A percentile compares a stretch with the other conserved stretches of the same genome.
Evolutionary conservation across 345 rosid genomes (phyloP).

Genomic region (Salix arbutifolia): DNA sequence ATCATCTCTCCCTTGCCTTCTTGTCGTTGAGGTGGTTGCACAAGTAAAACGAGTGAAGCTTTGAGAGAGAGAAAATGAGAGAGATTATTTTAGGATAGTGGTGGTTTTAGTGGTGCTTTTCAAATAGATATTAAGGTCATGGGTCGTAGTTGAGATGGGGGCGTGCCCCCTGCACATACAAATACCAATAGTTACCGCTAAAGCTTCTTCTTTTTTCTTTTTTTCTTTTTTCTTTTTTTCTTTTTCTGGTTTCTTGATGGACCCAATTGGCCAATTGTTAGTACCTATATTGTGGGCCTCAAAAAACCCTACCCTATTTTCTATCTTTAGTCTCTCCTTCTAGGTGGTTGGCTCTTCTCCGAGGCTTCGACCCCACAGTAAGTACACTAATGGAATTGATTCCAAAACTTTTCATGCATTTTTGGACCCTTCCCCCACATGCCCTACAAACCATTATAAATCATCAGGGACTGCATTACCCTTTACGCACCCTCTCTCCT

Average conservation of each 20-base stretch:
- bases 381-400: constrained; percentile 44
- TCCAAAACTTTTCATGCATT: constrained; percentile 45
- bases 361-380: constrained; percentile 34
- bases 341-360: constrained; percentile 54
- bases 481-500: constrained; percentile 39
- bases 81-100: constrained; percentile 15
- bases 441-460: constrained; percentile 73
- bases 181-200: constrained; percentile 4
- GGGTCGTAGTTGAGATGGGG: constrained; percentile 56
- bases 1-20: constrained; percentile 32
- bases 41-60: constrained; percentile 35
- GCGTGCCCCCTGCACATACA: constrained; percentile 36
- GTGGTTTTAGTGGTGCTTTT: constrained; percentile 46
- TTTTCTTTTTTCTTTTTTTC: not conserved
- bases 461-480: constrained; percentile 53
- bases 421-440: constrained; percentile 21
- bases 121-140: constrained; percentile 61
- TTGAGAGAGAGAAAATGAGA: not conserved
- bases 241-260: not conserved
- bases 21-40: constrained; percentile 56
- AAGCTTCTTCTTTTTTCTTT: constrained; percentile 2
- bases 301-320: not conserved
- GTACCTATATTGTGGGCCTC: constrained; percentile 26
- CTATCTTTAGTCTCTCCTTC: constrained; percentile 12
- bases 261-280: constrained; percentile 8